These are phyloP conservation scores for Glycine tomentella DNA, from an alignment of 306 rosid species.

Conservation along the genomic window DNA sequence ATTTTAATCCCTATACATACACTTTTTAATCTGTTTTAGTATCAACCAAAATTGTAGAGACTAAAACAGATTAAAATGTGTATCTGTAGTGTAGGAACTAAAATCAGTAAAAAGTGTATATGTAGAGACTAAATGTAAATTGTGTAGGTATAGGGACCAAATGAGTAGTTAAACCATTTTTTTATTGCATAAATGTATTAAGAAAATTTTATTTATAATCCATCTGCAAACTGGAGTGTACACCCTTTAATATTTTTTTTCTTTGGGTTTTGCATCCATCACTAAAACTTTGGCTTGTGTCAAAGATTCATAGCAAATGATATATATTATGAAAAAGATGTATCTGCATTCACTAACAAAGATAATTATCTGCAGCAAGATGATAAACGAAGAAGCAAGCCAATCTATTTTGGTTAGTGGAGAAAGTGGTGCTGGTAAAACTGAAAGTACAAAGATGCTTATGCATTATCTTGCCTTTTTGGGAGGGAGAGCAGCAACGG, in stretches of 20 bases:
- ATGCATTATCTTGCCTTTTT: conserved; percentile 92
- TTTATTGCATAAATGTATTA: not conserved
- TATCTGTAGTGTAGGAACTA: too few relatives aligned
- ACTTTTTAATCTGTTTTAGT: too few relatives aligned
- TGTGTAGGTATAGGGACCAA: too few relatives aligned
- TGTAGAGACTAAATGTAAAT: too few relatives aligned
- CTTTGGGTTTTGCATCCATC: not conserved
- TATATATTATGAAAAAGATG: conserved; percentile 23
- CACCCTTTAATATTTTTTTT: not conserved
- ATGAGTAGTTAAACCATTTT: not conserved
- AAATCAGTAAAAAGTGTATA: too few relatives aligned
- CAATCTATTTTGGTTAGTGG: conserved; percentile 98
- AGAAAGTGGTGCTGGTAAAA: conserved; percentile 99
- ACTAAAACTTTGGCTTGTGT: conserved; percentile 7
- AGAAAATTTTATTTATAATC: not conserved
- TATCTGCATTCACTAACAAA: conserved; percentile 18
- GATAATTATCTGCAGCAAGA: conserved; percentile 61
- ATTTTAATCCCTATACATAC: too few relatives aligned
- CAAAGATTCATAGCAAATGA: conserved; percentile 2
- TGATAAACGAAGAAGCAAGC: conserved; percentile 82
- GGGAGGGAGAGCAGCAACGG: conserved; percentile 86
- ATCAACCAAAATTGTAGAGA: too few relatives aligned
- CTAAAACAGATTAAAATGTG: too few relatives aligned
- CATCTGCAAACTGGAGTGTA: not conserved
- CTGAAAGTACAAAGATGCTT: conserved; percentile 97